phyloP scores from a whole-genome alignment of 768 basidiomycete genomes.

The Boletus tomentosulus region DNA sequence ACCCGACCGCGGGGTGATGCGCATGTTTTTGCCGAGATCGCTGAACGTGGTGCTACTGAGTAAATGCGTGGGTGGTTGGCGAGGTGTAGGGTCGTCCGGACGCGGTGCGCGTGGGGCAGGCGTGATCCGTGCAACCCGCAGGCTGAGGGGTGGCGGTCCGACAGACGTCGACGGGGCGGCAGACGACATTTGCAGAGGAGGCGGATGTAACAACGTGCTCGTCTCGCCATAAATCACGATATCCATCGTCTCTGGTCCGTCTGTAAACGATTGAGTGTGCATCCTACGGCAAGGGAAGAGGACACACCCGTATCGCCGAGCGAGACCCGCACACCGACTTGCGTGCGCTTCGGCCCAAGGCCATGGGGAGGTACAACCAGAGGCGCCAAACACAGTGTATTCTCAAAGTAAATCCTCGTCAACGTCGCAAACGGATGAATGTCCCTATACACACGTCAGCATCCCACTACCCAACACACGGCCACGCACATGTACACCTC shows the following conservation, averaged over 20 bases:
- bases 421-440: constrained; percentile 63
- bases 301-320: constrained; percentile 60
- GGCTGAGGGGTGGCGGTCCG: constrained; percentile 24
- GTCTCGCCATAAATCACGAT: constrained; percentile 53
- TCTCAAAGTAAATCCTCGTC: constrained; percentile 66
- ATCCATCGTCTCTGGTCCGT: constrained; percentile 66
- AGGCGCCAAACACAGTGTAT: constrained; percentile 53
- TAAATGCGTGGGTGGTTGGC: constrained; percentile 49
- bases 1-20: constrained; percentile 16
- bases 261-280: constrained; percentile 29
- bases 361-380: constrained; percentile 24
- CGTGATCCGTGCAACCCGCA: constrained; percentile 57
- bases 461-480: neutral
- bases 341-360: constrained; percentile 32
- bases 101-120: constrained; percentile 45
- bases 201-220: constrained; percentile 9
- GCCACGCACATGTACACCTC: constrained; percentile 38
- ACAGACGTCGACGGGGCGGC: constrained; percentile 18
- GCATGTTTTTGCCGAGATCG: constrained; percentile 19
- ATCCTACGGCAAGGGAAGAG: neutral
- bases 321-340: constrained; percentile 61
- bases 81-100: constrained; percentile 78
- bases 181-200: constrained; percentile 7
- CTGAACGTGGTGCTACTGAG: constrained; percentile 6
- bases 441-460: constrained; percentile 42